These are phyloP conservation scores for Clavispora vitiphila DNA, from an alignment of 805 yeast genomes.

Conservation along the genomic window DNA sequence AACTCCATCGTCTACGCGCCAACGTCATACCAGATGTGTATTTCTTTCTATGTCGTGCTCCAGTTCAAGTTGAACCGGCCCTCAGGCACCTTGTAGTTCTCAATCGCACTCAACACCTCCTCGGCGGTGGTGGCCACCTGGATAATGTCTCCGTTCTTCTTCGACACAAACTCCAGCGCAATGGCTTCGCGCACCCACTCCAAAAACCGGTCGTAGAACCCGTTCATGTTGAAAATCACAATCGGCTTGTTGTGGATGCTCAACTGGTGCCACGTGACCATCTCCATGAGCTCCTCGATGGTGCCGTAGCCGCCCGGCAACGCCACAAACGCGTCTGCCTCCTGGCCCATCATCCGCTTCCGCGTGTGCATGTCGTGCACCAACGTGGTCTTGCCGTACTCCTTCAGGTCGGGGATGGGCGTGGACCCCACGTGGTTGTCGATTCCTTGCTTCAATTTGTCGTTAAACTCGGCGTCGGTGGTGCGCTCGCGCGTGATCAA, in stretches of 20 bases:
- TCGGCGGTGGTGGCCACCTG: slow-evolving; percentile 63
- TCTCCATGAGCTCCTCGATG: slow-evolving; percentile 83
- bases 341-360: slow-evolving; percentile 79
- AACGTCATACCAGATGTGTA: too few species aligned
- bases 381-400: slow-evolving; percentile 73
- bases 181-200: slow-evolving; percentile 58
- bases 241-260: slow-evolving; percentile 83
- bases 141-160: slow-evolving; percentile 61
- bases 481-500: slow-evolving; percentile 67
- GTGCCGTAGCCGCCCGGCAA: slow-evolving; percentile 94
- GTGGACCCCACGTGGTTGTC: slow-evolving; percentile 63
- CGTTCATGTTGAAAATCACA: slow-evolving; percentile 70
- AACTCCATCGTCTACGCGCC: too few species aligned
- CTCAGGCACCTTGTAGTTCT: slow-evolving; percentile 58
- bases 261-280: slow-evolving; percentile 85
- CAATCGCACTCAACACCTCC: slow-evolving; percentile 61
- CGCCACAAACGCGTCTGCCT: slow-evolving; percentile 82
- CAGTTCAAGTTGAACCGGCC: slow-evolving; percentile 74
- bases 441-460: slow-evolving; percentile 45
- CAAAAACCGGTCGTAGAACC: slow-evolving; percentile 71
- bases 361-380: slow-evolving; percentile 89
- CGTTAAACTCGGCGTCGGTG: slow-evolving; percentile 40
- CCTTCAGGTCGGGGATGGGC: slow-evolving; percentile 53
- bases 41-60: too few species aligned
- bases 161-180: slow-evolving; percentile 61